Conservation (phyloP, 805 yeast species). For the Metschnikowia picachoensis region DNA sequence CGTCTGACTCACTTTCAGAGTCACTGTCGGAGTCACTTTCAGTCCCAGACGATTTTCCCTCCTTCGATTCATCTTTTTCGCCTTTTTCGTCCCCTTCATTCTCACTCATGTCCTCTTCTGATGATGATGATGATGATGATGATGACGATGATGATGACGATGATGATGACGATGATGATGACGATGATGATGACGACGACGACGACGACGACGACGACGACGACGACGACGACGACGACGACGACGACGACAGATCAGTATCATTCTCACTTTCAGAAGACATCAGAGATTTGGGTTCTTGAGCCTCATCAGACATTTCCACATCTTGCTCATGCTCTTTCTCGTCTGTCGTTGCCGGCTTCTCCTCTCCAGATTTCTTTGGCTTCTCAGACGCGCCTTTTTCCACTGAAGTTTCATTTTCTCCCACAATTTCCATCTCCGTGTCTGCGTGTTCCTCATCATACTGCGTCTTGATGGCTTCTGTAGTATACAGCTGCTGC, state of each 20-base stretch:
- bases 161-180: too few species aligned
- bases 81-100: too few species aligned
- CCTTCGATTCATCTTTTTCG: too few species aligned
- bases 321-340: slow-evolving; percentile 19
- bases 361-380: slow-evolving; percentile 5
- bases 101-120: too few species aligned
- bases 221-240: too few species aligned
- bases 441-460: slow-evolving; percentile 22
- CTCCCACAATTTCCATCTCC: not conserved
- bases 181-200: too few species aligned
- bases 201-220: too few species aligned
- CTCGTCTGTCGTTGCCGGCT: slow-evolving; percentile 20
- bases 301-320: not conserved
- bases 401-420: not conserved
- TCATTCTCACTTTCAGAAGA: slow-evolving; percentile 10
- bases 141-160: too few species aligned
- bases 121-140: too few species aligned
- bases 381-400: not conserved
- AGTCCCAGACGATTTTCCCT: too few species aligned
- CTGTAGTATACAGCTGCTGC: slow-evolving; percentile 25
- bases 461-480: slow-evolving; percentile 25
- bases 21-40: too few species aligned
- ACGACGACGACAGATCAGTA: not conserved
- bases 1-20: too few species aligned
- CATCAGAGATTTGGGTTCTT: not conserved